Conservation (phyloP, 306 rosid species). For the Vigna trinervia region DNA sequence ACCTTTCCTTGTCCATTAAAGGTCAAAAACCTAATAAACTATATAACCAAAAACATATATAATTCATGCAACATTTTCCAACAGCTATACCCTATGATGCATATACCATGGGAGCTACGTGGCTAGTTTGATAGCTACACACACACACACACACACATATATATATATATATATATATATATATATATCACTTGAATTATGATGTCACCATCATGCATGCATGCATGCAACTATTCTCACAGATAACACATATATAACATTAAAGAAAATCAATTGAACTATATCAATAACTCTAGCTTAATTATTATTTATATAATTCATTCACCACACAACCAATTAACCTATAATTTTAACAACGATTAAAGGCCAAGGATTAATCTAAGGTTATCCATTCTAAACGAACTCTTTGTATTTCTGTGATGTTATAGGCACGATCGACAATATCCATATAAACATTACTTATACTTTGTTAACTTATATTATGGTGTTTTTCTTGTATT, state of each 20-base stretch:
- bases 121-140: not conserved
- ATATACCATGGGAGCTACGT: not conserved
- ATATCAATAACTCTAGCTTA: not conserved
- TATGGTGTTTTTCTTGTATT: no score
- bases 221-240: not conserved
- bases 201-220: slow-evolving; percentile 8
- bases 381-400: no score
- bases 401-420: no score
- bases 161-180: not conserved
- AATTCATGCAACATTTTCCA: not conserved
- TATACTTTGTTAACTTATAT: no score
- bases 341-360: no score
- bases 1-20: not conserved
- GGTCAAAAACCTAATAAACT: not conserved
- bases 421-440: no score
- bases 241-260: not conserved
- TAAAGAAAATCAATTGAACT: not conserved
- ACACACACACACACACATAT: not conserved
- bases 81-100: not conserved
- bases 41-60: not conserved
- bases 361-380: no score
- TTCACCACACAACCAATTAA: no score
- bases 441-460: no score
- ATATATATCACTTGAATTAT: not conserved
- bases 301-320: no score